phyloP scores from a whole-genome alignment of 352 stramenopile genomes.

The Pythium plurisporium region DNA sequence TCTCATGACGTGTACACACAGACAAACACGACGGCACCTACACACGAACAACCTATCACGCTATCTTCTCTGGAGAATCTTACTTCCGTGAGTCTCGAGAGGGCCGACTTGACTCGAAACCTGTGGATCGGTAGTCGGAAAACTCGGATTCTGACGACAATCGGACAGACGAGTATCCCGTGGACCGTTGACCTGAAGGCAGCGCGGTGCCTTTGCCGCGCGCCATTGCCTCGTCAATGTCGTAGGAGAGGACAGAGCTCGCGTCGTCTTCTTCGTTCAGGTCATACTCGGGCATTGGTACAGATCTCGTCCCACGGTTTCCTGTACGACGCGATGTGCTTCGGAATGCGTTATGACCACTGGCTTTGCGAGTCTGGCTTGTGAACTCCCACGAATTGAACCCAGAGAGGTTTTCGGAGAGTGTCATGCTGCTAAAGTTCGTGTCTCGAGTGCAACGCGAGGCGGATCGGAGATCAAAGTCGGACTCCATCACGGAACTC shows the following conservation, averaged over 20 bases:
- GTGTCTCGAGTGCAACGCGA: constrained; percentile 71
- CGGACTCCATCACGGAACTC: constrained; percentile 73
- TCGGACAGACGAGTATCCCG: constrained; percentile 1
- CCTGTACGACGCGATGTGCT: constrained; percentile 1
- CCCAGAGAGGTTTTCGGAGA: constrained; percentile 35
- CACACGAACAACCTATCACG: not conserved
- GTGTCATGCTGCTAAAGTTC: constrained; percentile 53
- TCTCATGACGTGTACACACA: not conserved
- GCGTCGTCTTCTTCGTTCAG: constrained; percentile 16
- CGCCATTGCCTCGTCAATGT: constrained; percentile 4
- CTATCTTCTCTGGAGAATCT: not conserved
- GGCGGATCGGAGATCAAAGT: constrained; percentile 33
- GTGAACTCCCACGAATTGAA: constrained; percentile 18
- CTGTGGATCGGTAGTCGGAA: constrained; percentile 18
- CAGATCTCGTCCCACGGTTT: not conserved
- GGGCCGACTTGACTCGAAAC: constrained; percentile 1
- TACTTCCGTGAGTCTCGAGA: constrained; percentile 1
- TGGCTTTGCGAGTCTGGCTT: constrained; percentile 2
- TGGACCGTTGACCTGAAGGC: not conserved
- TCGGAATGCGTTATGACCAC: constrained; percentile 1
- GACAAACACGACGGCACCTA: not conserved
- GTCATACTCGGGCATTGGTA: constrained; percentile 5
- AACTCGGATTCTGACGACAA: constrained; percentile 9
- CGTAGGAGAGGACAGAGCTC: constrained; percentile 16
- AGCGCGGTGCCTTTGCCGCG: not conserved